phyloP scores from a whole-genome alignment of 371 early-diverging fungal genomes.

The Basidiobolus meristosporus region DNA sequence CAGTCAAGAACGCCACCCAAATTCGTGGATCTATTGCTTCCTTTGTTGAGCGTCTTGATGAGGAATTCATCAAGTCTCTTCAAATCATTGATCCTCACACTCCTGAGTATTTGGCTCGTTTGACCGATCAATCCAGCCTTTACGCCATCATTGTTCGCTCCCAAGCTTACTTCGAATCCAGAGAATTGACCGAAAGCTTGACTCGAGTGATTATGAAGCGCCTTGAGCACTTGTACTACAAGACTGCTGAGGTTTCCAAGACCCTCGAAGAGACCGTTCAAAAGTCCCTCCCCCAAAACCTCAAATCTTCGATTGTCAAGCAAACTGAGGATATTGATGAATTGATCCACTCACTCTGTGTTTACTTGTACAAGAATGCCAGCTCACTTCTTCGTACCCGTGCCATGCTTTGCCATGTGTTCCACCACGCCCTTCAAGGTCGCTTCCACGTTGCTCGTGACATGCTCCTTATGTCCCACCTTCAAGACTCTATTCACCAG shows the following conservation, averaged over 20 bases:
- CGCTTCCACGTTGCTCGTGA: constrained; percentile 86
- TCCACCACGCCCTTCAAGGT: constrained; percentile 87
- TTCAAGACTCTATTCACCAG: constrained; percentile 81
- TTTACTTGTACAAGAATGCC: constrained; percentile 69
- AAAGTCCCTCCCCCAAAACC: constrained; percentile 12
- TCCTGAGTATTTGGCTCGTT: constrained; percentile 85
- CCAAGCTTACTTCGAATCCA: constrained; percentile 54
- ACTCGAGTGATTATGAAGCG: constrained; percentile 67
- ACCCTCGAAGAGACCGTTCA: constrained; percentile 18
- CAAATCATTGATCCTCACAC: constrained; percentile 93
- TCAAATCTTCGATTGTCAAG: constrained; percentile 10
- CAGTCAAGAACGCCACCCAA: constrained; percentile 21
- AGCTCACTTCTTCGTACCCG: constrained; percentile 77
- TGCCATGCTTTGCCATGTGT: constrained; percentile 93
- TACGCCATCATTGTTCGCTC: constrained; percentile 77
- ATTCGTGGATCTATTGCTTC: constrained; percentile 77
- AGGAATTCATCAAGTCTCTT: constrained; percentile 87
- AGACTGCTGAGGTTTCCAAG: constrained; percentile 36
- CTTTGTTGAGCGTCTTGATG: constrained; percentile 85
- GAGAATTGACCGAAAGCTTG: constrained; percentile 30
- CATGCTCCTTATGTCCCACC: constrained; percentile 91
- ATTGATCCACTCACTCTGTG: constrained; percentile 64
- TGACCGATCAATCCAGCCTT: constrained; percentile 75
- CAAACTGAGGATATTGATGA: constrained; percentile 25
- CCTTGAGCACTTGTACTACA: constrained; percentile 91